Conservation (phyloP, 495 filamentous ascomycete species). For the Daldinia loculata region DNA sequence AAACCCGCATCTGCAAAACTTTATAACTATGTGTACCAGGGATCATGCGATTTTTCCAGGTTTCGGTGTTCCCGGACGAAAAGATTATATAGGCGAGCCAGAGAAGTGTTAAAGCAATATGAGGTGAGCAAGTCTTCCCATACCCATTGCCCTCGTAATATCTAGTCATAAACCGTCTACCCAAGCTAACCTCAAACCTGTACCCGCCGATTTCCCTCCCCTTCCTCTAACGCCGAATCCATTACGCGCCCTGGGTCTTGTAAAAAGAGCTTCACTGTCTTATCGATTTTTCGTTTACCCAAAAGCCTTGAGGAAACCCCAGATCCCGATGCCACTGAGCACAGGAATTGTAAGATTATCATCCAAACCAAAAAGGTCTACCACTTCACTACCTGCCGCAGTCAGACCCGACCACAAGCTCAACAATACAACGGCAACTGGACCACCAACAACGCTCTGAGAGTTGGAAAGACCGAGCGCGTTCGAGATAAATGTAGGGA, state of each 20-base stretch:
- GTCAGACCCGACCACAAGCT: slow-evolving; percentile 87
- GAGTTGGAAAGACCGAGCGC: slow-evolving; percentile 58
- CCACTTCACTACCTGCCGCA: slow-evolving; percentile 86
- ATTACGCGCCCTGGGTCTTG: slow-evolving; percentile 13
- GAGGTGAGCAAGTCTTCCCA: slow-evolving; percentile 32
- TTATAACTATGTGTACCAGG: slow-evolving; percentile 12
- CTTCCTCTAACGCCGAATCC: slow-evolving; percentile 33
- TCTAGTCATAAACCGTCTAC: slow-evolving; percentile 38
- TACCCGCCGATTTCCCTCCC: slow-evolving; percentile 5
- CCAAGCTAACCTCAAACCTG: slow-evolving; percentile 13
- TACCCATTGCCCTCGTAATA: slow-evolving; percentile 22
- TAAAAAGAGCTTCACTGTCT: slow-evolving; percentile 15
- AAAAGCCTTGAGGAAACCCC: slow-evolving; percentile 93
- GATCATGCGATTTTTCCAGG: slow-evolving; percentile 22
- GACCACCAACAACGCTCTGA: slow-evolving; percentile 66
- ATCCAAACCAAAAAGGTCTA: slow-evolving; percentile 91
- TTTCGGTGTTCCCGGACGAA: slow-evolving; percentile 1
- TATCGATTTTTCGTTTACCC: slow-evolving; percentile 56
- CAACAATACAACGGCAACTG: slow-evolving; percentile 81
- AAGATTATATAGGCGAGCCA: slow-evolving; percentile 8
- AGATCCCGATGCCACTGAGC: slow-evolving; percentile 87
- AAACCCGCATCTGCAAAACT: slow-evolving; percentile 1
- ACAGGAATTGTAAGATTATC: slow-evolving; percentile 98
- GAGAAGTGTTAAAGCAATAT: slow-evolving; percentile 16
- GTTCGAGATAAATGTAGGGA: slow-evolving; percentile 65